Conservation (phyloP, 2,329 filamentous ascomycete genomes). For the Blastomyces percursus region DNA sequence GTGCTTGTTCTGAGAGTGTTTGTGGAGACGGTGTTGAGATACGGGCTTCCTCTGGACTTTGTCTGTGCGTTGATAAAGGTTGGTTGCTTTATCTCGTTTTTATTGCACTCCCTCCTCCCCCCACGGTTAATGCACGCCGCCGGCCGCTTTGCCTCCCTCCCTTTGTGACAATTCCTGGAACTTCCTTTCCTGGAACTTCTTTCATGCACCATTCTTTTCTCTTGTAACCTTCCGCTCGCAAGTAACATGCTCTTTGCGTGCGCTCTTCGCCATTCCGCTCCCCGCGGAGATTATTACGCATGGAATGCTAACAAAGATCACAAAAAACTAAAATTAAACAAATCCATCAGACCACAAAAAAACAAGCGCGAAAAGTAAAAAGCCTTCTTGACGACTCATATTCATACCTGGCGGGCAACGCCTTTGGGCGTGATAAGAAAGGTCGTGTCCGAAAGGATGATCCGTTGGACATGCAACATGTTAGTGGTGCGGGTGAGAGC, state of each 20-base stretch:
- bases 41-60: conserved; percentile 84
- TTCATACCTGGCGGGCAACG: conserved; percentile 88
- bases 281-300: background rate
- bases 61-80: conserved; percentile 78
- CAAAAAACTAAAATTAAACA: background rate
- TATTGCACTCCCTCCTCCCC: background rate
- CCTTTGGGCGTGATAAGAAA: conserved; percentile 86
- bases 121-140: background rate
- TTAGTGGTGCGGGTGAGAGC: conserved; percentile 48
- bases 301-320: conserved; percentile 9
- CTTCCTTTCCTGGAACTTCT: background rate
- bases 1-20: conserved; percentile 85
- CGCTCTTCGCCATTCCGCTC: background rate
- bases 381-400: conserved; percentile 70
- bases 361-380: conserved; percentile 68
- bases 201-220: background rate
- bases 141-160: background rate
- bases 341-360: conserved; percentile 59
- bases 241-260: background rate
- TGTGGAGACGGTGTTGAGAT: conserved; percentile 94
- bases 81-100: conserved; percentile 16
- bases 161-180: background rate
- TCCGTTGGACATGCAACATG: conserved; percentile 64
- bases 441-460: conserved; percentile 88
- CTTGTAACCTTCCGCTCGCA: background rate